Base-by-base conservation (phyloP, 1,139 yeast species). In the Hansenula sp. region DNA sequence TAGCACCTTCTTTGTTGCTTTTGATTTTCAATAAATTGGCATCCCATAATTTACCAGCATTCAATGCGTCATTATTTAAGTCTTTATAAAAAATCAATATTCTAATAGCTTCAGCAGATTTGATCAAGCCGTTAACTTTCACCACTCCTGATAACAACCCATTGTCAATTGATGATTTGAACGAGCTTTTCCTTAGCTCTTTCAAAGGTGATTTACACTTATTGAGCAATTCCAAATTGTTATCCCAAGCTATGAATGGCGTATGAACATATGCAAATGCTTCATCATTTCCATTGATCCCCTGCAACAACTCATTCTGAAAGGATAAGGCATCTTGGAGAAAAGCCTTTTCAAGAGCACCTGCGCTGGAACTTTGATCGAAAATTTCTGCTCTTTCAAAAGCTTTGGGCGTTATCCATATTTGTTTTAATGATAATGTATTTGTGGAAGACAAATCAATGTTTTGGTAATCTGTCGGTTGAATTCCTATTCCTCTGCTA, bases 121-220 rank as follows among this genome's bases (percentile, higher is more conserved):
- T 65, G 12, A 79, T 67, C 11, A 78, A 53, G 18, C 82, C 83
- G 54, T 81, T 79, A 11, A 70, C 65, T 44, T 71, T 70, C 33
- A 61, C 57, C 2, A 77, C 55, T 3, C 76, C 71, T 32, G 75
- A 70, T 21, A 79, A 62, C 21, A 70, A 50, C 9, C 60, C 59
- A 17, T 45, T 43, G 24, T 52, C 44, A 16, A 42, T 44, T 3
- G 43, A 30, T 2, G 40, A 24, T n/a, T 41, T 31, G n/a, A 40
- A 18, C 2, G 44, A 11, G 4, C 55, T 55, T 4, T 49, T 44
- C 45, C 71, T 69, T 10, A 72, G 54, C 1, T 76, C 68, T 47
- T 53, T 61, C 31, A 70, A 41, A 3, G 66, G 57, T 12, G 59
- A 57, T 21, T 47, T 45, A 53, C 70, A 76, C 3, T 46, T 41